Evolutionary conservation across 2,329 filamentous ascomycete species (phyloP).

Genomic region (Pezicula rhizophila): DNA sequence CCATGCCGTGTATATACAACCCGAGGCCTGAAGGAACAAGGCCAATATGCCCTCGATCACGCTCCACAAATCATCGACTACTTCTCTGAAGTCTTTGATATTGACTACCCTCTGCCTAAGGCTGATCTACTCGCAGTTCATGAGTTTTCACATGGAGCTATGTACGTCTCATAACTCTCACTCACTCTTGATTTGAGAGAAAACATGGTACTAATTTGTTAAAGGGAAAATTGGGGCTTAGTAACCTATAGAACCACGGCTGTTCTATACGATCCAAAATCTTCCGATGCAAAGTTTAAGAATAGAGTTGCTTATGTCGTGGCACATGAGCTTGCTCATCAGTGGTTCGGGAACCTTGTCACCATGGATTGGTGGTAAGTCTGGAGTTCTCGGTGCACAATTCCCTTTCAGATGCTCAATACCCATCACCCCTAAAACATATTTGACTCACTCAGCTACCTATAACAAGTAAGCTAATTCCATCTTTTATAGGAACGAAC

Average conservation of each 20-base stretch:
- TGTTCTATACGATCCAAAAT: slow-evolving; percentile 90
- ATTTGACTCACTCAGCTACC: too few species aligned
- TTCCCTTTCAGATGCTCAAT: too few species aligned
- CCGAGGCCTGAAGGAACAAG: slow-evolving; percentile 87
- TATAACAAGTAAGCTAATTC: too few species aligned
- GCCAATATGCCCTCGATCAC: slow-evolving; percentile 81
- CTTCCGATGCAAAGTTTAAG: slow-evolving; percentile 83
- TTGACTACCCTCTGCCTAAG: slow-evolving; percentile 91
- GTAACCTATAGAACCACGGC: slow-evolving; percentile 95
- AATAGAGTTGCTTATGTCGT: slow-evolving; percentile 95
- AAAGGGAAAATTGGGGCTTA: slow-evolving; percentile 75
- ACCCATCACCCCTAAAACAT: too few species aligned
- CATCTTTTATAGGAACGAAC: slow-evolving; percentile 52
- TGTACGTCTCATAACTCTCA: slow-evolving; percentile 28
- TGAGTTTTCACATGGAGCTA: slow-evolving; percentile 75
- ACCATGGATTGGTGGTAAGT: slow-evolving; percentile 83
- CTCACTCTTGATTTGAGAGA: too few species aligned
- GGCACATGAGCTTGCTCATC: slow-evolving; percentile 93
- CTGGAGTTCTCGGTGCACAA: too few species aligned
- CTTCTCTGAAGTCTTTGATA: slow-evolving; percentile 90
- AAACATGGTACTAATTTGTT: too few species aligned
- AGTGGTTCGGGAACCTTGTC: slow-evolving; percentile 93
- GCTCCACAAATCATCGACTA: slow-evolving; percentile 92
- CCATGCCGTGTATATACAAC: slow-evolving; percentile 96
- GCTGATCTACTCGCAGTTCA: slow-evolving; percentile 86